Conservation (phyloP, 805 yeast genomes). For the Teunomyces lycoperdinae region DNA sequence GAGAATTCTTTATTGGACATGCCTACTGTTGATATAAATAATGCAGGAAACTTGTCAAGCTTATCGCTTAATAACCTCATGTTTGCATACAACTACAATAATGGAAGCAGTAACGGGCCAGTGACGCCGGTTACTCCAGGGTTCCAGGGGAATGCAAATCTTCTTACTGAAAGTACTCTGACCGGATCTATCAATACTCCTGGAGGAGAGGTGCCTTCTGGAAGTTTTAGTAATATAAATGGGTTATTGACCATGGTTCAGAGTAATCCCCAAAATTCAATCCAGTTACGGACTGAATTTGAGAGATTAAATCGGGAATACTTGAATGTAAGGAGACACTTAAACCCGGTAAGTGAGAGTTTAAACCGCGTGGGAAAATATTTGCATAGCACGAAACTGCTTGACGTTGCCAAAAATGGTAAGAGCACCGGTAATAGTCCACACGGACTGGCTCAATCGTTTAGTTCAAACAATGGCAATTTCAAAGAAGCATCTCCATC, state of each 20-base stretch:
- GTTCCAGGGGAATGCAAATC: background rate
- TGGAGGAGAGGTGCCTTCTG: constrained; percentile 4
- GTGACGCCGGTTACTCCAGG: background rate
- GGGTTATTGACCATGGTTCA: constrained; percentile 29
- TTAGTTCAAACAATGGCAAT: constrained; percentile 21
- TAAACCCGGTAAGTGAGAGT: constrained; percentile 68
- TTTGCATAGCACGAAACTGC: constrained; percentile 14
- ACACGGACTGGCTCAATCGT: background rate
- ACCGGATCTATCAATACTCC: background rate
- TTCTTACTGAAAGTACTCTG: background rate
- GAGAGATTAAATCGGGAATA: constrained; percentile 77
- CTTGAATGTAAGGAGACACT: constrained; percentile 62
- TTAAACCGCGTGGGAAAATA: constrained; percentile 46
- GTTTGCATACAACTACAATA: constrained; percentile 31
- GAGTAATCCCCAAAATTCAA: constrained; percentile 41
- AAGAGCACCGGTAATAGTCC: constrained; percentile 3
- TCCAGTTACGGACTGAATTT: constrained; percentile 69
- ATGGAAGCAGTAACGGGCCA: background rate
- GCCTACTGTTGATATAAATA: constrained; percentile 28
- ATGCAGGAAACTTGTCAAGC: constrained; percentile 35
- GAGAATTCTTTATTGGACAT: constrained; percentile 69
- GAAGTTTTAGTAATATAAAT: constrained; percentile 19
- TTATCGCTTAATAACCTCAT: constrained; percentile 37
- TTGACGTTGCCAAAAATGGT: constrained; percentile 23
- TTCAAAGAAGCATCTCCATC: constrained; percentile 34